These are phyloP conservation scores for Populus hybrid DNA, from an alignment of 441 rosid genomes.

Conservation along the genomic window DNA sequence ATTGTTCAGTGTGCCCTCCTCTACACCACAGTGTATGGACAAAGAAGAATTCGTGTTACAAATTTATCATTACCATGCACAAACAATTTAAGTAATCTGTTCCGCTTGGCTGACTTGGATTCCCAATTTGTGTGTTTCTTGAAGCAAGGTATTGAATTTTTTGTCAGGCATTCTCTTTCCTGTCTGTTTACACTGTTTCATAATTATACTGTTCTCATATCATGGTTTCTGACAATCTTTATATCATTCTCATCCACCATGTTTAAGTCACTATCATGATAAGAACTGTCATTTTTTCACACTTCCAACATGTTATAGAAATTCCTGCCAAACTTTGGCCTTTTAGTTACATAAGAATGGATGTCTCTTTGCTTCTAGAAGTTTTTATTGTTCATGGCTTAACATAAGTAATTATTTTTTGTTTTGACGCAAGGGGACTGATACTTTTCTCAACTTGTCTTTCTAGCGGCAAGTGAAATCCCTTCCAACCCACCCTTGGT, in stretches of 20 bases:
- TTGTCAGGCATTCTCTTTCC: conserved; percentile 12
- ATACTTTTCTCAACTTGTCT: conserved; percentile 7
- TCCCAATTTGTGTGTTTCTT: conserved; percentile 90
- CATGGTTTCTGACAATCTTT: not conserved
- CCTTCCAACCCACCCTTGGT: conserved; percentile 60
- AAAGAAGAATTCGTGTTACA: conserved; percentile 92
- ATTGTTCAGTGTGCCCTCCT: conserved; percentile 77
- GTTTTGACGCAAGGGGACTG: not conserved
- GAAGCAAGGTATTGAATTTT: conserved; percentile 74
- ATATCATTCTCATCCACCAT: not conserved
- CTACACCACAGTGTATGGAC: conserved; percentile 85
- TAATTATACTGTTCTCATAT: not conserved
- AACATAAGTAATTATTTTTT: not conserved
- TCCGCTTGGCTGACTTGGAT: conserved; percentile 92
- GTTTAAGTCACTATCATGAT: not conserved
- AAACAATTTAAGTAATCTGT: conserved; percentile 78
- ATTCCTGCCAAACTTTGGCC: not conserved
- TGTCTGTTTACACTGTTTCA: not conserved
- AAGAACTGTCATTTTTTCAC: not conserved
- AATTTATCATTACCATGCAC: conserved; percentile 91
- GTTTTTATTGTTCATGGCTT: not conserved
- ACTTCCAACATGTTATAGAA: conserved; percentile 7
- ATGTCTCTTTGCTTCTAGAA: not conserved
- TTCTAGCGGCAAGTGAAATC: conserved; percentile 78
- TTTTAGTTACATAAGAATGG: not conserved